Evolutionary conservation across 2,329 filamentous ascomycete genomes (phyloP), one percentile per base, ranked within the genome.

Genomic region (Fusarium pseudocircinatum): DNA sequence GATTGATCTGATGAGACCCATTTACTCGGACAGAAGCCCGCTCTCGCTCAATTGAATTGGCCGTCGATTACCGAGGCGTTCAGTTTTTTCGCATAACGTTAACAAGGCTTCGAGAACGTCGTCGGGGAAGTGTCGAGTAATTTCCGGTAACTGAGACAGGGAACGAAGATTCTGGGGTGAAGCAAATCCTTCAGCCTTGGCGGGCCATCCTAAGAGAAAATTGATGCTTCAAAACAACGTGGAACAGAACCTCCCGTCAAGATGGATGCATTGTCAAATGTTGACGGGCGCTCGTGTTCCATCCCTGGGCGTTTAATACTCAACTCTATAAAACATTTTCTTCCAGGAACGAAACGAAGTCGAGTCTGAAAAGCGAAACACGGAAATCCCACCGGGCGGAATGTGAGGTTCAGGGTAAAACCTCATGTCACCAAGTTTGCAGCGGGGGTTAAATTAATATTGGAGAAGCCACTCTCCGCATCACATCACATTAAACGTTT

Each of bases 41-140:
- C 18, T 16, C 6, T 14, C 52, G 53, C 53, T 40, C 22, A 40
- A 32, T 22, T 30, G 26, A 12, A 24, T 6, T 24, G 34, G 11
- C 44, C n/a, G 16, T 32, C 40, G 65, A 69, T 64, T 39, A 36
- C 65, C 65, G 65, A 69, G 50, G 65, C 26, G 26, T 28, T 42
- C 28, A 53, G 12, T 36, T 43, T 30, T 30, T 20, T 32, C 37
- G 36, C 22, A 18, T 15, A 30, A 54, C 20, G 20, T 56, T 20
- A 15, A 11, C 36, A 36, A 10, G 11, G 52, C 20, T 54, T 39
- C 50, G 24, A 53, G 50, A 53, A 39, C 15, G 11, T 15, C 6
- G 34, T 26, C n/a, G 30, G 24, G 63, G 34, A n/a, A 65, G 24
- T 32, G 36, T 10, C 36, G 34, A 18, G 20, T 42, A 67, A 50